Conservation (phyloP, 495 filamentous ascomycete genomes). For the Gamarada debralockiae region DNA sequence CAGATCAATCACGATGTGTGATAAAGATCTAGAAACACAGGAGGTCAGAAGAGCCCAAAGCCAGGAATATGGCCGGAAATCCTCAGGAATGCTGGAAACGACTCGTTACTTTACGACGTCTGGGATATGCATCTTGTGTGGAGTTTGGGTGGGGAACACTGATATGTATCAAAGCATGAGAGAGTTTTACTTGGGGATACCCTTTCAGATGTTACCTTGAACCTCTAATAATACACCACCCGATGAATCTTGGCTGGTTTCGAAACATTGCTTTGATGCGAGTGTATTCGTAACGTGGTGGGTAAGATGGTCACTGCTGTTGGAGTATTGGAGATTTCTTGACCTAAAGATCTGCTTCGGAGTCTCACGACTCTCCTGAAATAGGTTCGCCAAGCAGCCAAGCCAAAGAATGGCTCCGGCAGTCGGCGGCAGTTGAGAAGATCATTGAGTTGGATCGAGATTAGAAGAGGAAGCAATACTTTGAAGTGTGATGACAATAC, state of each 20-base stretch:
- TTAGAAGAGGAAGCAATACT: too few relatives aligned
- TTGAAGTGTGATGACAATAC: too few relatives aligned
- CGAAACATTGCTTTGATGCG: background rate
- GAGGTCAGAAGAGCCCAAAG: background rate
- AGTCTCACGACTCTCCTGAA: too few relatives aligned
- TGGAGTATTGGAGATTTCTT: too few relatives aligned
- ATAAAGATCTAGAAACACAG: background rate
- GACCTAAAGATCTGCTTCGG: too few relatives aligned
- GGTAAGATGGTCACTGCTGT: background rate
- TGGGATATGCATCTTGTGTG: background rate
- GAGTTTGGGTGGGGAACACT: background rate
- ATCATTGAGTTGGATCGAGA: too few relatives aligned
- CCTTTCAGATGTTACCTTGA: conserved; percentile 3
- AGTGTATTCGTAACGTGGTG: background rate
- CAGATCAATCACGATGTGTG: background rate
- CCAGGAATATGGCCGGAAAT: too few relatives aligned
- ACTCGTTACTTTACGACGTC: too few relatives aligned
- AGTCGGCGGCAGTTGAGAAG: too few relatives aligned
- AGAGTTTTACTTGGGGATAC: conserved; percentile 4
- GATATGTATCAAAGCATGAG: background rate
- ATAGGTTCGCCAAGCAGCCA: too few relatives aligned
- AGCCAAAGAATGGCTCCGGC: too few relatives aligned
- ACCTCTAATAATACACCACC: background rate
- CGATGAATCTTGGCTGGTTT: background rate
- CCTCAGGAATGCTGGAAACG: too few relatives aligned